Percentiles rank a stretch among this genome's conserved stretches.
phyloP scores from a whole-genome alignment of 345 rosid genomes.

The Eucalyptus regnans region DNA sequence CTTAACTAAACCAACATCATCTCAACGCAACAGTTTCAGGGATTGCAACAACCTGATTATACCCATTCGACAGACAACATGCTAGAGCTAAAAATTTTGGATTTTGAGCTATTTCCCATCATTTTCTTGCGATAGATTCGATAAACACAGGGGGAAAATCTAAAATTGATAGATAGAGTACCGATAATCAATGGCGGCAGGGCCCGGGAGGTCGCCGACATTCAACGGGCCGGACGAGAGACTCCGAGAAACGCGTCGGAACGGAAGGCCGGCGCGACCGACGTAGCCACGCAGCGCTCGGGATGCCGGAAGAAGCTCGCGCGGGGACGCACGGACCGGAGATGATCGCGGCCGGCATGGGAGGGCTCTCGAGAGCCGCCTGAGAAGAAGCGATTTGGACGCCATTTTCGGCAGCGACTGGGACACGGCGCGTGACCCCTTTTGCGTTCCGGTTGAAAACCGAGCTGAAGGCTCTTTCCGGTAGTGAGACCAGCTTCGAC shows the following conservation, averaged over 20 bases:
- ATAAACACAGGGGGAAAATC: not conserved
- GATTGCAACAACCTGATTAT: not conserved
- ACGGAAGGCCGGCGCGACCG: not conserved
- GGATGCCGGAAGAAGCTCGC: not conserved
- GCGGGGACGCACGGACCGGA: not conserved
- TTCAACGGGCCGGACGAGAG: slow-evolving; percentile 29
- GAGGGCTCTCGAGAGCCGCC: slow-evolving; percentile 20
- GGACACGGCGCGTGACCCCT: not conserved
- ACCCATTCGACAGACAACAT: not conserved
- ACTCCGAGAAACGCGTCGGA: slow-evolving; percentile 9
- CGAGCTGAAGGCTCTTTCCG: not conserved
- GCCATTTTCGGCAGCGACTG: slow-evolving; percentile 9
- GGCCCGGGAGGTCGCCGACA: slow-evolving; percentile 20
- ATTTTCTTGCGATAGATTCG: not conserved
- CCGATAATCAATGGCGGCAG: slow-evolving; percentile 43
- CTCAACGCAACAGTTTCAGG: not conserved
- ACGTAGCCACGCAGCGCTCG: not conserved
- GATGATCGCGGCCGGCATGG: not conserved
- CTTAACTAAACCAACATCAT: not conserved
- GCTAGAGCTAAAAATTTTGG: not conserved
- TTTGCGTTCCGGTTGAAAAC: not conserved
- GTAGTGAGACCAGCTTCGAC: not conserved
- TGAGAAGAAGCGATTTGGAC: slow-evolving; percentile 20
- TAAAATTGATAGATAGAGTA: not conserved
- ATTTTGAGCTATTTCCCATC: not conserved